Evolutionary conservation across 306 rosid genomes (phyloP), one percentile per base, ranked within the genome.

Genomic region (Medicago truncatula): DNA sequence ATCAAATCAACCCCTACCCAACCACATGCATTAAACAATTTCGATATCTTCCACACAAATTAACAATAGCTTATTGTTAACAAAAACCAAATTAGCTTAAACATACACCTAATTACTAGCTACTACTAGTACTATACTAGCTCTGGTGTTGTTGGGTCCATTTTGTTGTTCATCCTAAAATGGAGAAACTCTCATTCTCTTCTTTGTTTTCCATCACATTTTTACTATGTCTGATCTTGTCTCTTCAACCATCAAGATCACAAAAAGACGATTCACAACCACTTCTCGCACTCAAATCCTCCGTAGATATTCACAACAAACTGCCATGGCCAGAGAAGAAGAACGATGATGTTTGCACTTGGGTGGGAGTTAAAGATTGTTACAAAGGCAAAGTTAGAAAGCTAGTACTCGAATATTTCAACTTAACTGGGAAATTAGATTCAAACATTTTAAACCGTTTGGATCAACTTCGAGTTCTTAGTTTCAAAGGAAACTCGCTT

Each of bases 391-490:
- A 88, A 23, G 99, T 92, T 8, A 78, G 89, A 4, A 95, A 95
- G 85, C 89, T 95, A 1, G 97, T 90, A 1, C 79, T 95, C 7
- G 99, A 95, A 83, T 15, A 74, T 65, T 77, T 79, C 20, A 95
- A 89, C 80, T 79, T 95, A 78, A 88, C 92, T 0, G 99, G 97
- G 0, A 41, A 78, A 40, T 74, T 95, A 21, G 87, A 92, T n/a
- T 74, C 53, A 13, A 83, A 81, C 64, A 85, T 89, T 75, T 53
- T 95, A 70, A 88, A 79, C 76, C 93, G 70, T 18, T 78, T 95
- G 23, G 99, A 95, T 82, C 97, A 95, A 62, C 93, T 95, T 69
- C 83, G 99, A 44, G 99, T 95, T 12, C 89, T 95, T 8, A 95
- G 99, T 76, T 88, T 95, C 81, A 92, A 95, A 65, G 86, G 91